These are phyloP conservation scores for Desmodesmus armatus DNA, from an alignment of 139 green algal genomes.

Conservation along the genomic window DNA sequence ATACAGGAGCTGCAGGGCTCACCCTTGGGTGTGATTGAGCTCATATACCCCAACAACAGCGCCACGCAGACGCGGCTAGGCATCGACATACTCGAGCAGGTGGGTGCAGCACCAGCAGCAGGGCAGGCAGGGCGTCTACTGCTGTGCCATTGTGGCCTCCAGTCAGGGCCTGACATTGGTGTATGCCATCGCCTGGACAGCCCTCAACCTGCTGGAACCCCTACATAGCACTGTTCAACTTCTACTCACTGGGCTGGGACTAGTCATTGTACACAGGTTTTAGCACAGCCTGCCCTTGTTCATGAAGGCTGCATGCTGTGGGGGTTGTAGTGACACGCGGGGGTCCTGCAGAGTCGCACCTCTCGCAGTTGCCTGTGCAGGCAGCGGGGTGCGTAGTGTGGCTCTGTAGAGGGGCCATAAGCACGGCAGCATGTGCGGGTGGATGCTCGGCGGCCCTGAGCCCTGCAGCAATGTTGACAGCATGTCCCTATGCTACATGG, in stretches of 20 bases:
- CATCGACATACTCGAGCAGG: conserved; percentile 12
- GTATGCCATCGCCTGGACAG: conserved; percentile 53
- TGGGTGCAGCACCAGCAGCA: neutral
- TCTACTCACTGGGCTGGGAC: neutral
- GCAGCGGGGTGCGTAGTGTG: too few relatives aligned
- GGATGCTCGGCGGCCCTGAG: too few relatives aligned
- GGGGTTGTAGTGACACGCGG: too few relatives aligned
- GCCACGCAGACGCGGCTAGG: conserved; percentile 15
- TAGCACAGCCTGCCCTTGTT: too few relatives aligned
- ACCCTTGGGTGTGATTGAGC: conserved; percentile 45
- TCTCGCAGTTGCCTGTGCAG: too few relatives aligned
- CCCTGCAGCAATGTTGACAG: too few relatives aligned
- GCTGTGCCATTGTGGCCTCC: conserved; percentile 38
- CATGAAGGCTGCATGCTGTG: too few relatives aligned
- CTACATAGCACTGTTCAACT: conserved; percentile 50
- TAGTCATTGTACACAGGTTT: too few relatives aligned
- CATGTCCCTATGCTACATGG: too few relatives aligned
- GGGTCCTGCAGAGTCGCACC: too few relatives aligned
- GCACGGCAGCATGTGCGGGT: too few relatives aligned
- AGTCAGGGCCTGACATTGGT: conserved; percentile 63
- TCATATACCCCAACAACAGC: conserved; percentile 47
- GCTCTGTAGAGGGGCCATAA: too few relatives aligned
- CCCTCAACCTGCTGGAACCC: conserved; percentile 64
- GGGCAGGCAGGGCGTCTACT: conserved; percentile 50
- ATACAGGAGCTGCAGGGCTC: conserved; percentile 54